Base-by-base conservation (phyloP, 495 filamentous ascomycete species). In the Hypoxylon perforatum region DNA sequence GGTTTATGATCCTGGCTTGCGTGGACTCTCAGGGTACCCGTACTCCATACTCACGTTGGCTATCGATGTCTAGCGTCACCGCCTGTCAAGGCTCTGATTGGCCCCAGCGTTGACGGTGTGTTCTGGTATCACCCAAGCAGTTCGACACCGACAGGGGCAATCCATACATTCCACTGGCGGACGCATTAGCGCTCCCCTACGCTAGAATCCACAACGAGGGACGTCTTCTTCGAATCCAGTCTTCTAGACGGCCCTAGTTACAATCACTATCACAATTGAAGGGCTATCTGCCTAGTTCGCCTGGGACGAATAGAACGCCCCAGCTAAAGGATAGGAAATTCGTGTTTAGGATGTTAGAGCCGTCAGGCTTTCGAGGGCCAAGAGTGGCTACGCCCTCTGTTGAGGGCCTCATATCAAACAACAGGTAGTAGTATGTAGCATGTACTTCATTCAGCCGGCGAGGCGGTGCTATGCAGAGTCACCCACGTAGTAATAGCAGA, bases 141-240 rank as follows among this genome's bases (percentile, higher is more conserved):
- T 61, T 61, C 54, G 39, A 69, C 60, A 59, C 45, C 15, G 66
- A 69, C 66, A 69, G 61, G 66, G 66, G 66, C 56, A 39, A 39
- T 61, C 61, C 66, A 64, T 55, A 46, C 56, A 62, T 61, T 57
- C 66, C 66, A 69, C 66, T 69, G 66, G 66, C 44, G 41, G 54
- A 15, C 54, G 36, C 49, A 0, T 67, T 68, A 68, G 65, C 65
- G 65, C 65, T 68, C 17, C 55, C 46, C 44, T 64, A 60, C 30
- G 39, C 48, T 36, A 61, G 51, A 12, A 53, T 35, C 54, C 48
- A 62, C 39, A 36, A 15, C 18, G 23, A 69, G 44, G 54, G 41
- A 44, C 47, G 54, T 18, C 51, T 36, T 52, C 42, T 53, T 61
- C 56, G 66, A 69, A 64, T 69, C 61, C 55, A 50, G 54, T 65